Evolutionary conservation across 2,329 filamentous ascomycete genomes (phyloP).

Genomic region (Escovopsis sp.): DNA sequence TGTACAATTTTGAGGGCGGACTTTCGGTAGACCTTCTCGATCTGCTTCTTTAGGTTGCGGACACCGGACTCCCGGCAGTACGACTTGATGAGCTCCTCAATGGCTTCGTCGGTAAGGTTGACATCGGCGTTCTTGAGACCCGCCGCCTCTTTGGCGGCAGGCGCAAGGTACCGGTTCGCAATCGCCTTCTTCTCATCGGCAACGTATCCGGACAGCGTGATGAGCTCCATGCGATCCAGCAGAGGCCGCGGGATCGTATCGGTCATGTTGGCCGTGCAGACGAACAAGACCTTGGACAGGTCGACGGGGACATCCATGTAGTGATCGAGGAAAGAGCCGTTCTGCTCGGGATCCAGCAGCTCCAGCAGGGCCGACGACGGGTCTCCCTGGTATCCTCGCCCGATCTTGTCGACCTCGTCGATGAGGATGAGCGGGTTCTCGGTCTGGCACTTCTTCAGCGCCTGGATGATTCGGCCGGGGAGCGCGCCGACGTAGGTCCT

Average conservation of each 20-base stretch:
- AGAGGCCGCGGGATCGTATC: constrained; percentile 92
- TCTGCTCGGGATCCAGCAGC: constrained; percentile 90
- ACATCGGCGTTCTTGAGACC: constrained; percentile 86
- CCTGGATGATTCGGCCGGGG: constrained; percentile 93
- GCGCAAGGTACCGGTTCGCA: constrained; percentile 80
- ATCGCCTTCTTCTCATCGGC: constrained; percentile 99
- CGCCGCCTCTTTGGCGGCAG: constrained; percentile 85
- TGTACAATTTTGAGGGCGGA: constrained; percentile 94
- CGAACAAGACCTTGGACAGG: constrained; percentile 92
- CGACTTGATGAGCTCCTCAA: constrained; percentile 94
- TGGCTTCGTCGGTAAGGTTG: constrained; percentile 69
- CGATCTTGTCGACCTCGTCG: constrained; percentile 97
- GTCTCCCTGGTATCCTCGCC: constrained; percentile 88
- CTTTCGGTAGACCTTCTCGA: constrained; percentile 97
- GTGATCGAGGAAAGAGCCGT: constrained; percentile 92
- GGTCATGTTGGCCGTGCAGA: constrained; percentile 97
- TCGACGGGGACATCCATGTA: constrained; percentile 98
- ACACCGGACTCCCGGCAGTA: constrained; percentile 97
- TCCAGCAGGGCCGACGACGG: constrained; percentile 89
- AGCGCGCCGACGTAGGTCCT: constrained; percentile 93
- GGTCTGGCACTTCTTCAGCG: constrained; percentile 96
- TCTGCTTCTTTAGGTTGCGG: constrained; percentile 96
- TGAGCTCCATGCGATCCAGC: constrained; percentile 94
- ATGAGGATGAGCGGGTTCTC: constrained; percentile 95
- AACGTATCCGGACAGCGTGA: constrained; percentile 90